These are phyloP conservation scores for Escovopsis sp. DNA, from an alignment of 2,329 filamentous ascomycete species.

Conservation along the genomic window DNA sequence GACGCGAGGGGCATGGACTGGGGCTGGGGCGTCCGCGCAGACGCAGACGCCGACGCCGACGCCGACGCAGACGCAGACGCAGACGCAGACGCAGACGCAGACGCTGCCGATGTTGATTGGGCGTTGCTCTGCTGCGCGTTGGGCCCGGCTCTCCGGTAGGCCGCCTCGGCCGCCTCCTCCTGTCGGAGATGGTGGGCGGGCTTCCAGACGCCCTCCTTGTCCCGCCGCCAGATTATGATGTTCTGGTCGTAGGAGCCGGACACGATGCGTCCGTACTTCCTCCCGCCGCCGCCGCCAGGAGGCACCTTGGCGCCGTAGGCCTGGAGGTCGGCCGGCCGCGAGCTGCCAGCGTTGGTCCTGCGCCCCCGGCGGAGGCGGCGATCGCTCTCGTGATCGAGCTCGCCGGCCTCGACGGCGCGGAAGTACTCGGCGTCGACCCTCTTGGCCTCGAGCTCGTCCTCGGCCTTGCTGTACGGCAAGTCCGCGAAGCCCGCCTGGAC, in stretches of 20 bases:
- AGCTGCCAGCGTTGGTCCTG: slow-evolving; percentile 54
- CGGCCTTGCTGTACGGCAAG: slow-evolving; percentile 61
- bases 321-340: slow-evolving; percentile 58
- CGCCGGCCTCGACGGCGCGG: slow-evolving; percentile 38
- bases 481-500: slow-evolving; percentile 93
- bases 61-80: no score
- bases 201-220: slow-evolving; percentile 73
- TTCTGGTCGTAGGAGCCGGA: slow-evolving; percentile 94
- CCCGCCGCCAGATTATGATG: slow-evolving; percentile 87
- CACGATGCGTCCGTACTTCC: slow-evolving; percentile 83
- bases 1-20: slow-evolving; percentile 3
- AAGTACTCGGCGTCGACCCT: slow-evolving; percentile 62
- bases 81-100: no score
- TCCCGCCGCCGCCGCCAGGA: slow-evolving; percentile 80
- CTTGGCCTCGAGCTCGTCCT: slow-evolving; percentile 58
- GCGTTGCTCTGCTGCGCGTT: slow-evolving; percentile 3
- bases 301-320: slow-evolving; percentile 77
- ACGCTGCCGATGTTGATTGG: slow-evolving; percentile 2
- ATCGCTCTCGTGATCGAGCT: slow-evolving; percentile 23
- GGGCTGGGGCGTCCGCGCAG: neutral
- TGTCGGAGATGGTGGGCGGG: slow-evolving; percentile 61
- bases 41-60: neutral
- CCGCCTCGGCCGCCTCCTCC: slow-evolving; percentile 48
- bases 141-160: slow-evolving; percentile 17
- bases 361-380: slow-evolving; percentile 23